phyloP scores from a whole-genome alignment of 2,329 filamentous ascomycete genomes.

The Venturia pyrina region DNA sequence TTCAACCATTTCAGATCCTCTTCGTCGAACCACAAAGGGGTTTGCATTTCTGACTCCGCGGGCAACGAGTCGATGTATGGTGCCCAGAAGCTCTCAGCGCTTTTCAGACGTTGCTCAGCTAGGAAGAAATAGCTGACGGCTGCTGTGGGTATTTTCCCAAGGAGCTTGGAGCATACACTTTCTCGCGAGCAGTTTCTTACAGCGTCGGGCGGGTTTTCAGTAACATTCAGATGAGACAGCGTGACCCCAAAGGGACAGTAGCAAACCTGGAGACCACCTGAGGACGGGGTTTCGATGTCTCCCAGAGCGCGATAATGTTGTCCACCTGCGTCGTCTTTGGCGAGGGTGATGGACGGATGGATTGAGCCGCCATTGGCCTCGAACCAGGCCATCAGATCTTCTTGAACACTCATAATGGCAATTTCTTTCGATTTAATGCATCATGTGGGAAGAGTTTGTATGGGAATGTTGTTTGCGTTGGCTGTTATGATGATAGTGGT shows the following conservation, averaged over 20 bases:
- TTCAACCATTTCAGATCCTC: conserved; percentile 25
- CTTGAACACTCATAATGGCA: neutral
- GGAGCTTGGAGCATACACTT: conserved; percentile 5
- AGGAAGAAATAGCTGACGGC: conserved; percentile 27
- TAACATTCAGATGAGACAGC: conserved; percentile 25
- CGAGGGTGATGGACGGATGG: conserved; percentile 3
- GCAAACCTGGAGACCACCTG: conserved; percentile 3
- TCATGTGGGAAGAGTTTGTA: neutral
- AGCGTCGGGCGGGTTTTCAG: conserved; percentile 5
- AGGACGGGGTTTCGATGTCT: neutral
- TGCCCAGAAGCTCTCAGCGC: conserved; percentile 23
- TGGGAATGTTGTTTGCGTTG: neutral
- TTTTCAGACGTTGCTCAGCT: conserved; percentile 23
- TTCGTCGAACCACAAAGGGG: conserved; percentile 27
- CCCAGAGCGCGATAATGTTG: conserved; percentile 8
- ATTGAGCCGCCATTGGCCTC: conserved; percentile 2
- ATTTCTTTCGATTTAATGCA: neutral
- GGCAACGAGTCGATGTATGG: conserved; percentile 28
- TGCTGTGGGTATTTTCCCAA: conserved; percentile 14
- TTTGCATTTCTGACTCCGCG: conserved; percentile 22
- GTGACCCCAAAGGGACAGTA: conserved; percentile 25
- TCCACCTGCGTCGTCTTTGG: conserved; percentile 4
- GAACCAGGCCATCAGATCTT: conserved; percentile 5
- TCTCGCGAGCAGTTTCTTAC: neutral
- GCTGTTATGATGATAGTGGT: neutral